Conservation (phyloP, 2,329 filamentous ascomycete genomes). For the Phaeosphaeria sp. region DNA sequence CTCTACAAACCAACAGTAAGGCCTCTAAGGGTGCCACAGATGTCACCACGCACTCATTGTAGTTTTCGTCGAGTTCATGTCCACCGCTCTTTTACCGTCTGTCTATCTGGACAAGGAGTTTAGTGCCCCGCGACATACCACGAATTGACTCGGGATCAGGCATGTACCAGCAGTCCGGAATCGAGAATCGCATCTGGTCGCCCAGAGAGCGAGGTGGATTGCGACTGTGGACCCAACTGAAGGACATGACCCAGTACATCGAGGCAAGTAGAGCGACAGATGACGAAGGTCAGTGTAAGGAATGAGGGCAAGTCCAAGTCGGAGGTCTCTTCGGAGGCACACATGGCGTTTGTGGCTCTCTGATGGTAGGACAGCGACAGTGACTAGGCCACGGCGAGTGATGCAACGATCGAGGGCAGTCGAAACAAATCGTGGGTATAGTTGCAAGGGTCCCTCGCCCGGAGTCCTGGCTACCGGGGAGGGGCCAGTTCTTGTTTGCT, state of each 20-base stretch:
- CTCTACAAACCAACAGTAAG: not conserved
- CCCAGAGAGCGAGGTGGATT: not conserved
- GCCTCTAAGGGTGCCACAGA: slow-evolving; percentile 30
- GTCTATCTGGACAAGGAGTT: not conserved
- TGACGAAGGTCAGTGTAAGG: slow-evolving; percentile 12
- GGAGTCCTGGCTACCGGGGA: slow-evolving; percentile 1
- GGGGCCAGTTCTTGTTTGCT: not conserved
- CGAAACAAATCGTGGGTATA: slow-evolving; percentile 8
- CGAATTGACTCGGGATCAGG: not conserved
- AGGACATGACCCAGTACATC: not conserved
- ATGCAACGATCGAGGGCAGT: not conserved
- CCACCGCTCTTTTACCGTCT: slow-evolving; percentile 12
- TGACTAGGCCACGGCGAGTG: slow-evolving; percentile 17
- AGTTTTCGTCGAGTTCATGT: slow-evolving; percentile 33
- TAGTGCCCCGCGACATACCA: not conserved
- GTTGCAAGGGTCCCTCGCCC: slow-evolving; percentile 14
- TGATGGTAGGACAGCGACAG: slow-evolving; percentile 36
- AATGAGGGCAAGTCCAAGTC: slow-evolving; percentile 20
- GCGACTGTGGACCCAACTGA: not conserved
- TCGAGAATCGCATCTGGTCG: not conserved
- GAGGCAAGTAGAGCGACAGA: slow-evolving; percentile 9
- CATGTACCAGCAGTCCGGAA: not conserved
- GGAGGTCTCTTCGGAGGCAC: slow-evolving; percentile 28
- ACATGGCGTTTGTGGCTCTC: slow-evolving; percentile 28
- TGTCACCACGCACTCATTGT: slow-evolving; percentile 31